Conservation (phyloP, 140 eudicot species). For the Erigeron philadelphicus region DNA sequence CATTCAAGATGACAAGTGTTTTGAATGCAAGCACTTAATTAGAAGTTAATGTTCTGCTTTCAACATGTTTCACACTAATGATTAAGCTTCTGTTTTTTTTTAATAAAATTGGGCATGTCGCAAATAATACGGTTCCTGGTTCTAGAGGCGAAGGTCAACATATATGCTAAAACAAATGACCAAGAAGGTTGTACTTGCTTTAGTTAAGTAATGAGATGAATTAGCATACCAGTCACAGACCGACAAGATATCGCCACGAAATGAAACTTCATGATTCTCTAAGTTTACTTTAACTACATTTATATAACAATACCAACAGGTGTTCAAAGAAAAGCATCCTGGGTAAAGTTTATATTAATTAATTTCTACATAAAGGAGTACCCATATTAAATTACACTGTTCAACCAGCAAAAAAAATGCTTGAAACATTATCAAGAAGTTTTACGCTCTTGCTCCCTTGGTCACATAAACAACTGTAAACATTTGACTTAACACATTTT, state of each 20-base stretch:
- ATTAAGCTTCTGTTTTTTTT: no score
- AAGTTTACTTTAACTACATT: not conserved
- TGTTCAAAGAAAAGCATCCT: constrained; percentile 12
- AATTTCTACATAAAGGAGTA: not conserved
- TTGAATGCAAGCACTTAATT: no score
- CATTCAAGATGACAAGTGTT: no score
- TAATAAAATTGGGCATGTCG: no score
- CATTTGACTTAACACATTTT: no score
- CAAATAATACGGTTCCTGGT: no score
- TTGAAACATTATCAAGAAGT: not conserved
- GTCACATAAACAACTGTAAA: not conserved
- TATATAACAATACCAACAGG: not conserved
- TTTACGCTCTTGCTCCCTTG: not conserved
- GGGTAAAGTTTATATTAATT: not conserved
- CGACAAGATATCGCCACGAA: not conserved
- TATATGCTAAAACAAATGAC: not conserved
- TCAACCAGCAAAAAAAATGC: not conserved
- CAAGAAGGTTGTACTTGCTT: not conserved
- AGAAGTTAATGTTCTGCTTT: no score
- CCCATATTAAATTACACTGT: not conserved
- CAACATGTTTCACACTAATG: no score
- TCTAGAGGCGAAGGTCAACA: not conserved
- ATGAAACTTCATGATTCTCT: not conserved
- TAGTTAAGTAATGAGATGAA: not conserved
- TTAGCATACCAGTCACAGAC: not conserved